Conservation (phyloP, 1,139 yeast genomes). For the Geotrichum candidum region DNA sequence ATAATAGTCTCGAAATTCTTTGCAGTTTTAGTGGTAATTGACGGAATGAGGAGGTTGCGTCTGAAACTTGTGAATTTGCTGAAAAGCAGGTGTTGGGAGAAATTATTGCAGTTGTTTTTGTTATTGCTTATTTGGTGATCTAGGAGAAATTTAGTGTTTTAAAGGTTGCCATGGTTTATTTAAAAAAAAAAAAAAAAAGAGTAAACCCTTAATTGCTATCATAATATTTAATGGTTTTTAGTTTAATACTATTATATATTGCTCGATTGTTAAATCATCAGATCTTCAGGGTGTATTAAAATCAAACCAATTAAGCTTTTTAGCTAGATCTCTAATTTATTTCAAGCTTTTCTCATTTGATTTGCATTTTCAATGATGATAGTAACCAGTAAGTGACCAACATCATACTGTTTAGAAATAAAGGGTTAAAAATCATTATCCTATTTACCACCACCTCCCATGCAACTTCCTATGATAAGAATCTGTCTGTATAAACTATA, state of each 20-base stretch:
- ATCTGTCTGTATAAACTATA: no score
- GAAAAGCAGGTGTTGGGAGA: not conserved
- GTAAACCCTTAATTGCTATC: not conserved
- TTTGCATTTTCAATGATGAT: not conserved
- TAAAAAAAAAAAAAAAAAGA: not conserved
- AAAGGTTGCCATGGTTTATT: not conserved
- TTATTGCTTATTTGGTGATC: not conserved
- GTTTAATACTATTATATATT: not conserved
- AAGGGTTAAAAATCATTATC: no score
- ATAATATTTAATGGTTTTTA: no score
- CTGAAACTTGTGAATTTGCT: not conserved
- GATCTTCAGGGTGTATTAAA: not conserved
- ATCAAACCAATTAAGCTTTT: not conserved
- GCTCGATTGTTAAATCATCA: not conserved
- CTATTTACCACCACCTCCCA: no score
- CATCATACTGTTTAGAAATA: not conserved
- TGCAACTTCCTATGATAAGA: no score
- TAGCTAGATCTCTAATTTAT: not conserved
- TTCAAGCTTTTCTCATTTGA: not conserved
- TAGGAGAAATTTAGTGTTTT: not conserved
- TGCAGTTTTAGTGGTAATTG: not conserved
- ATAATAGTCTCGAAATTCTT: conserved; percentile 1
- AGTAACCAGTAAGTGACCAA: not conserved
- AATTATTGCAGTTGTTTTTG: not conserved
- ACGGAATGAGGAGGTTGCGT: not conserved